Evolutionary conservation across 148 eudicot genomes (phyloP), one percentile per base, ranked within the genome.

Genomic region (Polygonum aviculare): DNA sequence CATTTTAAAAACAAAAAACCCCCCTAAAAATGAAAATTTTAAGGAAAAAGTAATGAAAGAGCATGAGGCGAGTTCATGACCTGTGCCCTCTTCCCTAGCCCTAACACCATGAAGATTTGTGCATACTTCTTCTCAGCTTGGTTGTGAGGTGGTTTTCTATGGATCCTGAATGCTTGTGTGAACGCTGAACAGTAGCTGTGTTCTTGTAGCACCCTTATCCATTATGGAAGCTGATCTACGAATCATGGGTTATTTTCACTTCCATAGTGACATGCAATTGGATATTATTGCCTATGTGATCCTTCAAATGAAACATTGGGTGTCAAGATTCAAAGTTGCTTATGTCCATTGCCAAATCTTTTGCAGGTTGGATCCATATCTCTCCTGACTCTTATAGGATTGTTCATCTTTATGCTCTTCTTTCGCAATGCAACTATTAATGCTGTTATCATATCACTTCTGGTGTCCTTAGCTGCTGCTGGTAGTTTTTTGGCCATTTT

Each of bases 401-500:
- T 91, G 78, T 78, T 83, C 6, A 84, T 91, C 72, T 91, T 91
- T 76, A 75, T 83, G 88, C 84, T 93, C 52, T 90, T 93, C 84
- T 86, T 93, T 81, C 77, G 84, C 26, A 92, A 89, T 11, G 97
- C 98, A 78, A 91, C 90, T 71, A 47, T 85, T 74, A 93, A 88
- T 83, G 94, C 94, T 40, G 80, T 93, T 48, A 77, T 93, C 71
- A 78, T 93, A 63, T 93, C 97, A 31, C 90, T 91, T 76, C 85
- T 93, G 50, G 40, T 90, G 81, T 89, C 94, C 47, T 74, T 93
- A 80, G 98, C 89, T 16, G 93, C 94, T 50, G 94, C 86, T 63
- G 94, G 98, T 72, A 94, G 97, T 76, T 87, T 87, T 83, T 84
- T 93, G 91, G 97, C 94, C 78, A 70, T 93, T 77, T 93, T 93